A percentile compares a stretch with the other conserved stretches of the same genome.
These are phyloP conservation scores for Ophiocytium majus DNA, from an alignment of 352 stramenopile species.

Conservation along the genomic window DNA sequence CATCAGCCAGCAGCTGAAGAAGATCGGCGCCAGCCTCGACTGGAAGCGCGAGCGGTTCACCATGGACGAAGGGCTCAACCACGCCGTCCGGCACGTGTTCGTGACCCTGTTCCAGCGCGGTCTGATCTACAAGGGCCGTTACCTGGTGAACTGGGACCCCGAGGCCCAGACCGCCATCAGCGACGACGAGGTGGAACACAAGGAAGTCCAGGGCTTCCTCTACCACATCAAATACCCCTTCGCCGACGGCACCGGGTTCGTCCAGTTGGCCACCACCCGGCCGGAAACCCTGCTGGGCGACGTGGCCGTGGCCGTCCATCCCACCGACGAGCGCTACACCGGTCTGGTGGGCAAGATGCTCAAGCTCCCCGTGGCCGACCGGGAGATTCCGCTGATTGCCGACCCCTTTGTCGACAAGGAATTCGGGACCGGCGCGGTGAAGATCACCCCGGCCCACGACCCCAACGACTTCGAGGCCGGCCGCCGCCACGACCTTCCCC, in stretches of 20 bases:
- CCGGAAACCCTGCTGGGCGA: conserved; percentile 99
- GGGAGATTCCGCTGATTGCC: conserved; percentile 86
- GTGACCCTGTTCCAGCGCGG: neutral
- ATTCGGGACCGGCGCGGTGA: conserved; percentile 91
- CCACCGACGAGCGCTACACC: conserved; percentile 92
- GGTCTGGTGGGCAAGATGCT: conserved; percentile 90
- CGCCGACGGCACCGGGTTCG: conserved; percentile 69
- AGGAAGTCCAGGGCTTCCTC: neutral
- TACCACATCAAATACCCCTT: conserved; percentile 7
- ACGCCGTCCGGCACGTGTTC: neutral
- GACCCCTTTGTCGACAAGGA: conserved; percentile 91
- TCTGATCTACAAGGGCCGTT: neutral
- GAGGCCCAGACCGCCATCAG: neutral
- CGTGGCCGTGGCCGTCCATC: conserved; percentile 94
- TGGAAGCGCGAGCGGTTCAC: neutral
- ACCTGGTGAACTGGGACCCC: conserved; percentile 5
- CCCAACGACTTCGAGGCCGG: conserved; percentile 99
- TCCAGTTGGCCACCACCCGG: conserved; percentile 88
- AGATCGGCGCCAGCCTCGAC: neutral
- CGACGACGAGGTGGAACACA: neutral
- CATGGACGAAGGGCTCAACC: neutral
- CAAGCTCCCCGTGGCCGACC: conserved; percentile 92
- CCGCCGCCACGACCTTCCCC: conserved; percentile 80
- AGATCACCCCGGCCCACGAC: conserved; percentile 97
- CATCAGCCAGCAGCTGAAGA: neutral